Evolutionary conservation across 805 yeast genomes (phyloP), one percentile per base, ranked within the genome.

Genomic region (Candida ovalis): DNA sequence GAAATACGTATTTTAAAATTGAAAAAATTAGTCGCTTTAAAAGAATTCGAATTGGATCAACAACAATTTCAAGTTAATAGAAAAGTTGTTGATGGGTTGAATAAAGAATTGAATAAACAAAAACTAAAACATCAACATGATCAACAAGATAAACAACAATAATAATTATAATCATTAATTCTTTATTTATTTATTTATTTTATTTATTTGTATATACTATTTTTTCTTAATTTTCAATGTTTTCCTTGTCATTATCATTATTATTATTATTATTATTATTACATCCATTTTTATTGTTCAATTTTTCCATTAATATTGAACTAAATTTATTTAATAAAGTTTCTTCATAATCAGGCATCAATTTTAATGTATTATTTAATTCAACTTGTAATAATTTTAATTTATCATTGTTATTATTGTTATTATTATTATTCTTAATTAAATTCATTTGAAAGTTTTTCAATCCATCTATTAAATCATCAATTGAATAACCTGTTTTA

Each of bases 1-100:
- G 72, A 79, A 56, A 58, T 69, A 27, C 71, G 96, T 33, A 79
- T 80, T 43, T 71, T 70, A 37, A 70, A 69, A 15, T 70, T 87
- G 53, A 77, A 79, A 59, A 55, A 72, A 9, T 66, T 80, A 54
- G 80, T 81, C 3, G 64, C 65, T 43, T 73, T 73, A 40, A 78
- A 75, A 9, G 77, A 75, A 41, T 66, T 63, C 27, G 70, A 72
- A 47, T 70, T 78, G 73, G 49, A 56, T 3, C 37, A 52, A 30
- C 48, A 57, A 42, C 51, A 56, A 23, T 40, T 37, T 2, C 42
- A 52, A 10, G 47, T 53, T 9, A 60, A 60, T 13, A 38, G 54
- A 15, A 49, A 48, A 3, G 48, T 63, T 22, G 49, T 55, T 2
- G 46, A 52, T 17, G 60, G 58, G 40, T 48, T 64, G 44, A 49